Evolutionary conservation across 306 rosid genomes (phyloP).

Genomic region (Castanospermum australe): DNA sequence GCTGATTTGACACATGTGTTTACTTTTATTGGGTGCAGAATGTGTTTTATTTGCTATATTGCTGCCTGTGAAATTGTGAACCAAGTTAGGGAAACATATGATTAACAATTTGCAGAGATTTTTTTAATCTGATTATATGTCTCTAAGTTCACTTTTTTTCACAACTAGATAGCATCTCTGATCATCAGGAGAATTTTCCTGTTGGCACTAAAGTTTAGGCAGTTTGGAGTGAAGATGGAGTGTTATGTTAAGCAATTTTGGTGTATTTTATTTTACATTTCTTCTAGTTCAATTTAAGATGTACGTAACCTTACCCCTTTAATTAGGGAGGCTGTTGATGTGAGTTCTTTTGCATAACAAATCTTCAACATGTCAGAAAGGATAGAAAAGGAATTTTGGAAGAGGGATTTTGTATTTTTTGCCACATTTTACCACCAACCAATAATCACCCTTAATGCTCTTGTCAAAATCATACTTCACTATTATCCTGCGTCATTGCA

Average conservation of each 20-base stretch:
- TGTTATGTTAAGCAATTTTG: too few relatives aligned
- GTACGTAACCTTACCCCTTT: too few relatives aligned
- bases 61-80: not conserved
- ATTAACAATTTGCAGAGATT: not conserved
- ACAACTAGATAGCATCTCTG: too few relatives aligned
- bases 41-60: not conserved
- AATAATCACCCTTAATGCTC: not conserved
- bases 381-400: not conserved
- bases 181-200: conserved; percentile 12
- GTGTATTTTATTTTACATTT: too few relatives aligned
- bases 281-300: too few relatives aligned
- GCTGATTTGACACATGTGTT: not conserved
- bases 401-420: not conserved
- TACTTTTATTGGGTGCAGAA: not conserved
- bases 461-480: not conserved
- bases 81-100: not conserved
- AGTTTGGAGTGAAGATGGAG: too few relatives aligned
- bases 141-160: not conserved
- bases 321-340: too few relatives aligned
- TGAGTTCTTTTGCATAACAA: not conserved
- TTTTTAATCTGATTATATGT: too few relatives aligned
- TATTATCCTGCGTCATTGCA: not conserved
- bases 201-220: conserved; percentile 9
- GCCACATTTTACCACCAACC: not conserved
- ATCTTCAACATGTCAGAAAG: not conserved